Base-by-base conservation (phyloP, 192 early-diverging fungal genomes). In the Coemansia sp. region DNA sequence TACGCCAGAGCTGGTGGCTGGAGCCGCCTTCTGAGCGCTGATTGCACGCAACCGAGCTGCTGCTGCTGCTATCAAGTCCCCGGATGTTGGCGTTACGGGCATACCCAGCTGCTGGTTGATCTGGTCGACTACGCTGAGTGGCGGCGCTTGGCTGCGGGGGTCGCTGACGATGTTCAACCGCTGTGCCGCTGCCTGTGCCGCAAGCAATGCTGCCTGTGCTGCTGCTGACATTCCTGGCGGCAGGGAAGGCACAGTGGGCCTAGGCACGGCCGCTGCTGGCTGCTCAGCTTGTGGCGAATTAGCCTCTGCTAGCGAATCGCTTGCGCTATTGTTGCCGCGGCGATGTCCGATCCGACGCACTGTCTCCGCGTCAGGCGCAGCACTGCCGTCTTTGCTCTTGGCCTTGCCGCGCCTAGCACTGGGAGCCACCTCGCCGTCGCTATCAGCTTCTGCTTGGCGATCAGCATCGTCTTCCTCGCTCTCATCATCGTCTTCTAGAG, bases 391-490 rank as follows among this genome's bases (percentile, higher is more conserved):
- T 36, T 66, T 77, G 58, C 83, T 77, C 35, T 85, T 38, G 88
- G 83, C 33, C 85, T 33, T 61, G 23, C 26, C 48, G 33, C 43
- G 43, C 45, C 37, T 24, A 9, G 37, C 21, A 18, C 45, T 55
- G 51, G 50, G n/a, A 1, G 53, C 4, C 9, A 3, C 34, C 16
- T 65, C 57, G n/a, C 57, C 66, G 38, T 73, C 72, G 58, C 81
- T 82, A 8, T 76, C 69, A 9, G 76, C 62, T 3, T 76, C 69
- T 4, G 76, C 63, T 4, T 81, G 69, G 62, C 62, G 33, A 59
- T 73, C 79, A 14, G 66, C 85, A n/a, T 68, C 71, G 21, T 85
- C 85, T 24, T 88, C 87, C 9, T 92, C 92, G 2, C 85, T 86
- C 4, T 88, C 92, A 9, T 89, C 73, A 43, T 69, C 87, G 18